These are phyloP conservation scores for Penicillium sclerotiorum DNA, from an alignment of 2,329 filamentous ascomycete species.

Conservation along the genomic window DNA sequence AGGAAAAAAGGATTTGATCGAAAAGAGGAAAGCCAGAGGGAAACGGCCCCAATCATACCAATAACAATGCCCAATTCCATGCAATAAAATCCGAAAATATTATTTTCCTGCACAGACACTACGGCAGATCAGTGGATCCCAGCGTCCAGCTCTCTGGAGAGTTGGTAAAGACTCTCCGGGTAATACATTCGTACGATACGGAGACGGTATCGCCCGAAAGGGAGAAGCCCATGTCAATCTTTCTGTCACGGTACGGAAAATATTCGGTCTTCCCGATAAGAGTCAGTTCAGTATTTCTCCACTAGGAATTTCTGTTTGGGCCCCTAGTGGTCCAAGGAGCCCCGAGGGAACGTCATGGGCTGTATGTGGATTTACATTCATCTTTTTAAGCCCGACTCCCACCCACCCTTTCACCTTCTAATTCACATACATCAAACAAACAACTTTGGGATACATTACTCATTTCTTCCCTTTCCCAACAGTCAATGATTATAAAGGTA, in stretches of 20 bases:
- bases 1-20: background rate
- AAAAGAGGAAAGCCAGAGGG: background rate
- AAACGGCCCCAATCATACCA: background rate
- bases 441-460: no score
- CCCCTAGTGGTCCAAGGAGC: background rate
- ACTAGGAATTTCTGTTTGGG: background rate
- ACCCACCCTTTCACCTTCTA: no score
- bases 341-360: constrained; percentile 7
- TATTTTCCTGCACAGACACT: constrained; percentile 2
- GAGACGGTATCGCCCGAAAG: constrained; percentile 9
- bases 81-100: background rate
- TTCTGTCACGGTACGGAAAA: constrained; percentile 5
- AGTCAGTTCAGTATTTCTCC: background rate
- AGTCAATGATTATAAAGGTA: no score
- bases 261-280: constrained; percentile 1
- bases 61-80: background rate
- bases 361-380: background rate
- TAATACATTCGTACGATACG: background rate
- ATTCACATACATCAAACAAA: no score
- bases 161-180: no score
- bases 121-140: constrained; percentile 23
- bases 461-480: no score
- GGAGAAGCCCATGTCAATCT: constrained; percentile 2
- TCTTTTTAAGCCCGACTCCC: constrained; percentile 20
- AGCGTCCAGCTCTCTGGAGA: no score